Evolutionary conservation across 2,329 filamentous ascomycete genomes (phyloP).

Genomic region (Diaporthe aspalathi): DNA sequence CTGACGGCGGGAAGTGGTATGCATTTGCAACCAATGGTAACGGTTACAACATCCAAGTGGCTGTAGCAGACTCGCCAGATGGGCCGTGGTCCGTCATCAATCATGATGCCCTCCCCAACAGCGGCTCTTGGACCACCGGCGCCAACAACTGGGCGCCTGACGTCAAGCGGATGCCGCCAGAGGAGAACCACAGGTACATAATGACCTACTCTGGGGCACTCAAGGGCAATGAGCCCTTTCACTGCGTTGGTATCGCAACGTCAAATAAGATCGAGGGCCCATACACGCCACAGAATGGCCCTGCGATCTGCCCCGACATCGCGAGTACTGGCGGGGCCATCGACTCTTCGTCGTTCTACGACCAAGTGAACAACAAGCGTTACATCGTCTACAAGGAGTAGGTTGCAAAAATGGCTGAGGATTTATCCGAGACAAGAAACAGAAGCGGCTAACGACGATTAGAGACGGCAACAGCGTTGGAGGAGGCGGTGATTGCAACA

Average conservation of each 20-base stretch:
- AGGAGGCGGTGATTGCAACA: constrained; percentile 56
- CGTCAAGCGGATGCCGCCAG: constrained; percentile 60
- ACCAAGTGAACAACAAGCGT: constrained; percentile 60
- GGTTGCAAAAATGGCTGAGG: background rate
- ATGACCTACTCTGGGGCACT: constrained; percentile 69
- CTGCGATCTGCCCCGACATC: constrained; percentile 64
- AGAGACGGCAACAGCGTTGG: constrained; percentile 70
- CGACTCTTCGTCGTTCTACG: constrained; percentile 69
- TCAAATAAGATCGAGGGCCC: constrained; percentile 61
- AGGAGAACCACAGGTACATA: constrained; percentile 57
- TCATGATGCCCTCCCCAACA: constrained; percentile 63
- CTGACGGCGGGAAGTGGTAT: constrained; percentile 60
- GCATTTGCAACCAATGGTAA: constrained; percentile 67
- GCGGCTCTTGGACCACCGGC: constrained; percentile 65
- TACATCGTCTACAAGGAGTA: constrained; percentile 71
- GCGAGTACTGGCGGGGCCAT: constrained; percentile 68
- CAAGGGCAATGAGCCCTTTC: constrained; percentile 51
- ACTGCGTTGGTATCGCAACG: constrained; percentile 70
- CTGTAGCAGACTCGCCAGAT: constrained; percentile 59
- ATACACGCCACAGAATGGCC: constrained; percentile 59
- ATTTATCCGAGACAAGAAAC: too few relatives aligned
- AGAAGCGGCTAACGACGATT: too few relatives aligned
- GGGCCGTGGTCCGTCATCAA: constrained; percentile 60
- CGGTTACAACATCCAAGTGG: constrained; percentile 65
- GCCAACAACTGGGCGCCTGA: constrained; percentile 72